Evolutionary conservation across 164 flowering plant genomes (phyloP).

Genomic region (Vitis cinerea): DNA sequence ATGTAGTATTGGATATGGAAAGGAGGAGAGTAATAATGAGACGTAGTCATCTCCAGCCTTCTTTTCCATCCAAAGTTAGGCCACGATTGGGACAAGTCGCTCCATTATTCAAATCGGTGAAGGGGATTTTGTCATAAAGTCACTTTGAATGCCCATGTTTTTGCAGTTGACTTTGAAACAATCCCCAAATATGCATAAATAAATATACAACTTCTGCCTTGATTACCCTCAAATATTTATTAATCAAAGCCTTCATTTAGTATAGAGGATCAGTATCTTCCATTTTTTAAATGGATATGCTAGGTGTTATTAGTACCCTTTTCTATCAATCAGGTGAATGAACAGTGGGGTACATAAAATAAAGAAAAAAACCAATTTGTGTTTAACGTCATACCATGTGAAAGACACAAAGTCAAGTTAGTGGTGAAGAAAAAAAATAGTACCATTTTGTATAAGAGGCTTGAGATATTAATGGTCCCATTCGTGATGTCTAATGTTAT

Average conservation of each 20-base stretch:
- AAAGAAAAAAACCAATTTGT: too few relatives aligned
- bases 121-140: not conserved
- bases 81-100: slow-evolving; percentile 10
- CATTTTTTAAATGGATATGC: too few relatives aligned
- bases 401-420: too few relatives aligned
- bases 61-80: slow-evolving; percentile 14
- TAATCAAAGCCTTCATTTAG: not conserved
- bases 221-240: not conserved
- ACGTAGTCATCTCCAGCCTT: not conserved
- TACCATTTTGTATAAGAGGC: too few relatives aligned
- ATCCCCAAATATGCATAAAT: not conserved
- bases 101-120: slow-evolving; percentile 1
- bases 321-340: too few relatives aligned
- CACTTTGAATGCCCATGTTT: not conserved
- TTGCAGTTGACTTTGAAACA: not conserved
- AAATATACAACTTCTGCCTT: not conserved
- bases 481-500: too few relatives aligned
- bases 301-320: too few relatives aligned
- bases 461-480: too few relatives aligned
- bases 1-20: not conserved
- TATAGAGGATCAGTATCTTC: too few relatives aligned
- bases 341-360: too few relatives aligned
- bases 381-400: too few relatives aligned
- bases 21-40: not conserved
- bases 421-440: too few relatives aligned